Base-by-base conservation (phyloP, 177 flowering plant species). In the Vitis hybrid region DNA sequence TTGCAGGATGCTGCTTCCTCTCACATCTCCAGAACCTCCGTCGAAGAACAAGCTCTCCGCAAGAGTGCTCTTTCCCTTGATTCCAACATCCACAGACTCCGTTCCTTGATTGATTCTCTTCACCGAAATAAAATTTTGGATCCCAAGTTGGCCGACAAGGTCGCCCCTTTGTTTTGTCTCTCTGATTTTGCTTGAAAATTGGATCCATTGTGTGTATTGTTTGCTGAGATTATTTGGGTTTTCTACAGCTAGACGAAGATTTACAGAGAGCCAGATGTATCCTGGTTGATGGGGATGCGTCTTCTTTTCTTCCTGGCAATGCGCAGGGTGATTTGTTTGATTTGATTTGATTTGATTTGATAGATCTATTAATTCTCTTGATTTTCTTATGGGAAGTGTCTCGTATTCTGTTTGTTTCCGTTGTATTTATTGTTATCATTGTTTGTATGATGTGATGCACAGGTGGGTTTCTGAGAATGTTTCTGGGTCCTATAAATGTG, bases 401-500 rank as follows among this genome's bases (percentile, higher is more conserved):
- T 34, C 17, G 40, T 10, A 18, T 64, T 2, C 14, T 40, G 21
- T 14, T 26, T 52, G n/a, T 30, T 3, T 45, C 4, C n/a, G 15
- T 70, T 12, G 23, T 3, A 3, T 26, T 21, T 61, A 13, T 15
- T 9, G 7, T 11, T 26, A 3, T 40, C 30, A 23, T 17, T 34
- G 10, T 15, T 23, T 54, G 10, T 60, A 62, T 19, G 52, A 30
- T 15, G 13, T 59, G 18, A 51, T 49, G 4, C 56, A 4, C 80
- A 94, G 98, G 94, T 55, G 21, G 80, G n/a, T 93, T 95, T 56
- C 75, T 95, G 72, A 90, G 73, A 83, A 95, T 87, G 96, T 93
- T 95, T 83, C 77, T 95, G 48, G 99, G 99, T 61, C 99, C 99
- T 17, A 85, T 93, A 18, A 91, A 86, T 77, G 97, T 95, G 56